These are phyloP conservation scores for Claviceps monticola DNA, from an alignment of 2,329 filamentous ascomycete genomes.

Conservation along the genomic window DNA sequence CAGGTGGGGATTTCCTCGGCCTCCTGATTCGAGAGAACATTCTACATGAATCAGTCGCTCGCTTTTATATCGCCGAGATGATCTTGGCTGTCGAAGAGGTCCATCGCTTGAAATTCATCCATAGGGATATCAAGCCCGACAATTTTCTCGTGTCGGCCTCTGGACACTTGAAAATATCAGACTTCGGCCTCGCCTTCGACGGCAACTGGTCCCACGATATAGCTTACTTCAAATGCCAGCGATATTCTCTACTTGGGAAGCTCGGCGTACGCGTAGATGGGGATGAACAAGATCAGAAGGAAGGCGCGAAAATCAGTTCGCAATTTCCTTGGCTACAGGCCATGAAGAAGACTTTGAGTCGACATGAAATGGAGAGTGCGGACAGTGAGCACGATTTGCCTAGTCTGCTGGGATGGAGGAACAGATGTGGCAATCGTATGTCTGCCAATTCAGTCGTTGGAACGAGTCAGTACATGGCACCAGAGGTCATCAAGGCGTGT, in stretches of 20 bases:
- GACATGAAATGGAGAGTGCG: constrained; percentile 19
- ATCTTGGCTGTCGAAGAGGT: constrained; percentile 87
- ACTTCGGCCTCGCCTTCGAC: constrained; percentile 91
- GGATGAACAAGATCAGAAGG: constrained; percentile 54
- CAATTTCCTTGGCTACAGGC: constrained; percentile 20
- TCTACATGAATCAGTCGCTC: constrained; percentile 62
- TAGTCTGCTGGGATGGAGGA: constrained; percentile 52
- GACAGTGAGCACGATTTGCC: constrained; percentile 16
- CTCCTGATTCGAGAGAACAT: constrained; percentile 75
- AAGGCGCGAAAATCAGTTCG: constrained; percentile 25
- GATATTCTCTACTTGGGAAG: constrained; percentile 64
- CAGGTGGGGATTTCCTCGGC: constrained; percentile 85
- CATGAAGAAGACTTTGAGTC: constrained; percentile 17
- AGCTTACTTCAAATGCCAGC: constrained; percentile 70
- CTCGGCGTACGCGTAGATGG: constrained; percentile 61
- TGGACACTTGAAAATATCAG: constrained; percentile 87
- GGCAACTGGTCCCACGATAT: constrained; percentile 91
- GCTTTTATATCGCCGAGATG: constrained; percentile 92
- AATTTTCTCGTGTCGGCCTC: constrained; percentile 86
- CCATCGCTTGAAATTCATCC: constrained; percentile 78
- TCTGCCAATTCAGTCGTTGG: constrained; percentile 79
- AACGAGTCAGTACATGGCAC: constrained; percentile 97
- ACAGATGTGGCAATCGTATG: constrained; percentile 52
- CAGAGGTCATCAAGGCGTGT: constrained; percentile 61
- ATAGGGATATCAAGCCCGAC: constrained; percentile 92